Conservation (phyloP, 768 basidiomycete genomes). For the Leccinellum luteum region DNA sequence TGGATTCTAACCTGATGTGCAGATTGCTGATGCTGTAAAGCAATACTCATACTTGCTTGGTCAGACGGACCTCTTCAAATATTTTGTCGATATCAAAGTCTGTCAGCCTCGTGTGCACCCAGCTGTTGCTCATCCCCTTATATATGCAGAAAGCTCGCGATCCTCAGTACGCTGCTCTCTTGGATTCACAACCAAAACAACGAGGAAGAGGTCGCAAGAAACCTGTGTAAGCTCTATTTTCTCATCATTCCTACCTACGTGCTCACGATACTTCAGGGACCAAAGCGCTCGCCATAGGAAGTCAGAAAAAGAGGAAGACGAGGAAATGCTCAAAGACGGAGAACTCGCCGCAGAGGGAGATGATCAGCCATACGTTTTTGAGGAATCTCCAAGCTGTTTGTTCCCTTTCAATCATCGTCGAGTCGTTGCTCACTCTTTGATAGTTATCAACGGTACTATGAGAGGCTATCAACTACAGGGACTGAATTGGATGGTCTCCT, state of each 20-base stretch:
- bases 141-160: conserved; percentile 72
- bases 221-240: conserved; percentile 48
- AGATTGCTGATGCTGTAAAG: conserved; percentile 94
- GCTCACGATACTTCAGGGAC: conserved; percentile 47
- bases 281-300: conserved; percentile 82
- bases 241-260: background rate
- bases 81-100: conserved; percentile 97
- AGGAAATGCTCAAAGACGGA: conserved; percentile 87
- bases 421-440: conserved; percentile 6
- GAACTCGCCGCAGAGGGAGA: conserved; percentile 76
- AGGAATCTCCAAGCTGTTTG: conserved; percentile 87
- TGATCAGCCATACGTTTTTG: conserved; percentile 92
- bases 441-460: conserved; percentile 90
- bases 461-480: conserved; percentile 94
- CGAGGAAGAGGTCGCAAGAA: conserved; percentile 88
- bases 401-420: background rate
- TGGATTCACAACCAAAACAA: conserved; percentile 83
- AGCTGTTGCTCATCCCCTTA: background rate
- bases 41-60: conserved; percentile 97
- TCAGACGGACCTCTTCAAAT: conserved; percentile 96
- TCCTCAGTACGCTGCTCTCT: conserved; percentile 86
- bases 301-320: conserved; percentile 98
- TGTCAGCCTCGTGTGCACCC: conserved; percentile 6
- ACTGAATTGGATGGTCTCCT: conserved; percentile 94
- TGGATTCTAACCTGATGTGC: conserved; percentile 12